Conservation (phyloP, 129 eudicot species). For the Lactuca saligna region DNA sequence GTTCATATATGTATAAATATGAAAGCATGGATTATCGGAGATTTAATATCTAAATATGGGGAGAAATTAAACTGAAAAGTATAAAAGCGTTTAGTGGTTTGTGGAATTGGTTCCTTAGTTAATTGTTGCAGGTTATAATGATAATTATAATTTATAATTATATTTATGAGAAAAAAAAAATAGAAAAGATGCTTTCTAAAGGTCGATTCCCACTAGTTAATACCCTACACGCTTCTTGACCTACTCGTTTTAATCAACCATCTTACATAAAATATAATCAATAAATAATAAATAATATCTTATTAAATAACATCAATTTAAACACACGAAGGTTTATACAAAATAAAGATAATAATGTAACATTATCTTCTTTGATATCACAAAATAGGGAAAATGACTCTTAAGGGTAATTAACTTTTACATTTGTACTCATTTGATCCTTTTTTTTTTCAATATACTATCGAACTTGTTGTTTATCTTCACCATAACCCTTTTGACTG, state of each 20-base stretch:
- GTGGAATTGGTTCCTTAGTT: constrained; percentile 28
- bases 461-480: too few relatives aligned
- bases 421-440: too few relatives aligned
- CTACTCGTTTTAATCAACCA: not conserved
- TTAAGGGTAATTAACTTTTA: too few relatives aligned
- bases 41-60: constrained; percentile 4
- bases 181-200: constrained; percentile 19
- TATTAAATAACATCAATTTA: too few relatives aligned
- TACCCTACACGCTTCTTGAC: constrained; percentile 2
- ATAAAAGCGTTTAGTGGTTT: constrained; percentile 29
- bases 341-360: too few relatives aligned
- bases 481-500: too few relatives aligned
- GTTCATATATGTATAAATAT: not conserved
- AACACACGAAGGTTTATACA: too few relatives aligned
- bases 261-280: not conserved
- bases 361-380: too few relatives aligned
- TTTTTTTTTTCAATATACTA: too few relatives aligned
- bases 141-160: constrained; percentile 1
- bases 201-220: constrained; percentile 21
- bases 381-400: too few relatives aligned
- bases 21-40: constrained; percentile 1
- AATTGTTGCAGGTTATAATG: constrained; percentile 15
- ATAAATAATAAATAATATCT: too few relatives aligned
- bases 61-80: constrained; percentile 21
- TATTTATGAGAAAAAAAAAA: not conserved